Evolutionary conservation across 768 basidiomycete species (phyloP).

Genomic region (Gloeopeniophorella convolvens): DNA sequence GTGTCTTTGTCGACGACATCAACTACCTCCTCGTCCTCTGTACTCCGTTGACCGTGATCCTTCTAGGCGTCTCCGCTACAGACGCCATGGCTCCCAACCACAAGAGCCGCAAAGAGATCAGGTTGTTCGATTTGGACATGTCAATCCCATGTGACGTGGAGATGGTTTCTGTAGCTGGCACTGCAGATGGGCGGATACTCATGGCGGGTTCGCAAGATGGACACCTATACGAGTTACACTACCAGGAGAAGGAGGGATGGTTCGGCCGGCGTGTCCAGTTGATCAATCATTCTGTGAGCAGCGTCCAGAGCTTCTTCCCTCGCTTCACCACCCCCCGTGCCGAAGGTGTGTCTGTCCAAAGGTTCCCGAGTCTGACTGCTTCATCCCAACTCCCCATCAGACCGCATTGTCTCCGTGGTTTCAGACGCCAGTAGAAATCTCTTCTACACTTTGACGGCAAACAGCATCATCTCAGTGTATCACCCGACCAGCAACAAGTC

Average conservation of each 20-base stretch:
- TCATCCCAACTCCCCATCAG: conserved; percentile 32
- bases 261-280: conserved; percentile 83
- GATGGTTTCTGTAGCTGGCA: conserved; percentile 81
- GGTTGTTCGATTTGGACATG: conserved; percentile 87
- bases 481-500: conserved; percentile 55
- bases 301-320: conserved; percentile 74
- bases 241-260: conserved; percentile 88
- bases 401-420: conserved; percentile 62
- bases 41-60: conserved; percentile 73
- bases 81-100: conserved; percentile 35
- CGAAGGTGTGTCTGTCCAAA: conserved; percentile 51
- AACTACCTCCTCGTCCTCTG: conserved; percentile 83
- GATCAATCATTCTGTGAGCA: conserved; percentile 79
- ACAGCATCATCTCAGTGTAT: conserved; percentile 62
- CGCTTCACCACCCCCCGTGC: conserved; percentile 54
- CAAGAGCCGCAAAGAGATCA: conserved; percentile 59
- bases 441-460: conserved; percentile 71
- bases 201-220: conserved; percentile 84
- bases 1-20: conserved; percentile 92
- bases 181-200: conserved; percentile 80
- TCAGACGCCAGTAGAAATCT: conserved; percentile 64
- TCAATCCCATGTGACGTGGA: conserved; percentile 70
- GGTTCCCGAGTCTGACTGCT: conserved; percentile 2
- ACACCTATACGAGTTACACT: conserved; percentile 86
- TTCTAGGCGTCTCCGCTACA: conserved; percentile 71